Evolutionary conservation across 208 protist genomes (phyloP), one percentile per base, ranked within the genome.

Genomic region (Herpetomonas samuelpessoai): DNA sequence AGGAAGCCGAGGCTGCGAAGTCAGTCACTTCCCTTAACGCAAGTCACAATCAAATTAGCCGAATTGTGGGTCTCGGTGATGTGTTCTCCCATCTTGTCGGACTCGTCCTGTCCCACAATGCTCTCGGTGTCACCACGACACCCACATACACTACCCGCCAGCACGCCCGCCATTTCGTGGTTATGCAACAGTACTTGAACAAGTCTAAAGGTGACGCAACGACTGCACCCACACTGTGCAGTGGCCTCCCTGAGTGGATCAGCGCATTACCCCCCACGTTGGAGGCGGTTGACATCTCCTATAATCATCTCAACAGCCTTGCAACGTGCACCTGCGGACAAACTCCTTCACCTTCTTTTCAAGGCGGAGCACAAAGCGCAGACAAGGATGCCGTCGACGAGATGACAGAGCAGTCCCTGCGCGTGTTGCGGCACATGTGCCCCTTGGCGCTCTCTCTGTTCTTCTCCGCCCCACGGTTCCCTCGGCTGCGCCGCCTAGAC

Each of bases 281-380:
- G 41, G 60, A 68, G 28, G 67, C 79, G 39, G 52, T 95, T 4
- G 84, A 91, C 63, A 50, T 95, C 1, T 74, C 83, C 1, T 76
- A 83, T 64, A 95, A 95, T 53, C 53, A 68, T n/a, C 47, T 95
- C 12, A 41, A 50, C 35, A 84, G 79, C 47, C 86, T 94, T 60
- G 28, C 65, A 1, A 27, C 61, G 38, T 86, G 82, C 73, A 76
- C 61, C 25, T 85, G 82, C 47, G 55, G 3, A n/a, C 52, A 53
- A 16, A 28, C 62, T 9, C 22, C 35, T 19, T 26, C 39, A 25
- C 18, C 46, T 0, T n/a, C 7, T 4, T 9, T 18, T 29, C 9
- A 4, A 21, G 16, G 7, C 25, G 21, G 22, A 16, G 22, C 26
- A 2, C 18, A 26, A 0, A 0, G 44, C 44, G 44, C 12, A 9